These are phyloP conservation scores for Chrysoporthe austroafricana DNA, from an alignment of 2,329 filamentous ascomycete genomes.

Conservation along the genomic window DNA sequence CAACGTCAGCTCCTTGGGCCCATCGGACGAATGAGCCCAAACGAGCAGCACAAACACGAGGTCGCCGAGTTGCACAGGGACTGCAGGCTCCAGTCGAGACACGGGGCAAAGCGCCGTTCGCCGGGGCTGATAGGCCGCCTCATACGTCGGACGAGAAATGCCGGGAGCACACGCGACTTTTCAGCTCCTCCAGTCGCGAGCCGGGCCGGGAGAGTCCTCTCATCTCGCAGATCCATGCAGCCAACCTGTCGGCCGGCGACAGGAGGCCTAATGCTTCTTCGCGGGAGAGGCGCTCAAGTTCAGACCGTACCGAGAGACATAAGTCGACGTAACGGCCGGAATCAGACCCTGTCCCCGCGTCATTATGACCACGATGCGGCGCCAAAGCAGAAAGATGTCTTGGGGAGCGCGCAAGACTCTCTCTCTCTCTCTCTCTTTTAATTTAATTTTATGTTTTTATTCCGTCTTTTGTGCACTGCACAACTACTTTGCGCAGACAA, in stretches of 20 bases:
- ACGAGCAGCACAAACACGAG: conserved; percentile 20
- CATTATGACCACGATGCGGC: neutral
- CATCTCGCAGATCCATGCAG: conserved; percentile 15
- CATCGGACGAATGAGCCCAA: conserved; percentile 13
- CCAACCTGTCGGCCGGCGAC: conserved; percentile 1
- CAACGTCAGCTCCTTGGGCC: neutral
- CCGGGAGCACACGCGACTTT: conserved; percentile 3
- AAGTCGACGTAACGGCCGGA: neutral
- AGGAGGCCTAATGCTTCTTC: neutral
- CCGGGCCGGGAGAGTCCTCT: neutral
- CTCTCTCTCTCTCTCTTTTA: neutral
- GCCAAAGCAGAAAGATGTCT: neutral
- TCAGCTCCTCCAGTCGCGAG: neutral
- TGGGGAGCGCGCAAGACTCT: neutral
- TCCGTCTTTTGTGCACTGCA: neutral
- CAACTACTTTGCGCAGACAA: neutral
- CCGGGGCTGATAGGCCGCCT: conserved; percentile 20
- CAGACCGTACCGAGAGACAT: conserved; percentile 13
- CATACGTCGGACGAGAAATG: conserved; percentile 13
- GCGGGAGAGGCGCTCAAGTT: neutral
- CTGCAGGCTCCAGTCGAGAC: conserved; percentile 20
- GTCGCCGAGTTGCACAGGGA: conserved; percentile 11
- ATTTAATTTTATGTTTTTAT: neutral
- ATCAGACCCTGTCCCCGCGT: neutral
- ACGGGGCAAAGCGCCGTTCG: neutral